Conservation (phyloP, 495 filamentous ascomycete genomes). For the Aspergillus baeticus region DNA sequence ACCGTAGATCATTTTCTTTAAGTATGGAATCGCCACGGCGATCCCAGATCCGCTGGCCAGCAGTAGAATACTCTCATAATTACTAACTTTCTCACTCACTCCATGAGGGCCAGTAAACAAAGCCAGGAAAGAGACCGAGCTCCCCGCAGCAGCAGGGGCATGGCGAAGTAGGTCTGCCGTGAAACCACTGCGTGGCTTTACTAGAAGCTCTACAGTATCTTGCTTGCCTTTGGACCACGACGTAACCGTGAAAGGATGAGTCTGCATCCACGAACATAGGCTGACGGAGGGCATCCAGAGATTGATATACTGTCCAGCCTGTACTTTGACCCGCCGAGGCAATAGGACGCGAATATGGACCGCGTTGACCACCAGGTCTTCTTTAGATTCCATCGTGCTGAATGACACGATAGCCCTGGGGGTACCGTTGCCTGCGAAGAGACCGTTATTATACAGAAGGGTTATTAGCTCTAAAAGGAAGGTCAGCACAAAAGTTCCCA, state of each 20-base stretch:
- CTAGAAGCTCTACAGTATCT: conserved; percentile 26
- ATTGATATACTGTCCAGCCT: conserved; percentile 42
- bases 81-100: conserved; percentile 15
- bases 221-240: conserved; percentile 30
- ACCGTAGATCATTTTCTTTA: conserved; percentile 30
- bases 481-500: conserved; percentile 24
- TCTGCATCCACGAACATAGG: conserved; percentile 33
- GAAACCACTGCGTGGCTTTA: conserved; percentile 20
- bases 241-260: conserved; percentile 38
- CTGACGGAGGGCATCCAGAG: conserved; percentile 34
- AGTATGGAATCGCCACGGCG: conserved; percentile 25
- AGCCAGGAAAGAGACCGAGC: conserved; percentile 17
- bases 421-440: conserved; percentile 20
- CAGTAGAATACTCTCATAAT: conserved; percentile 31
- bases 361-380: conserved; percentile 12
- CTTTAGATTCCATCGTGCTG: conserved; percentile 8
- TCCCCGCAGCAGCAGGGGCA: neutral
- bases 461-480: conserved; percentile 16
- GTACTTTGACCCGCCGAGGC: conserved; percentile 25
- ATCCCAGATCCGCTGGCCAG: conserved; percentile 27
- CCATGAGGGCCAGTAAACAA: conserved; percentile 32
- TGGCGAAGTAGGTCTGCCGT: conserved; percentile 10
- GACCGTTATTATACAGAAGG: conserved; percentile 26
- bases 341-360: conserved; percentile 23
- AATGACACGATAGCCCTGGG: conserved; percentile 20